Evolutionary conservation across 495 filamentous ascomycete species (phyloP).

Genomic region (Neurospora intermedia): DNA sequence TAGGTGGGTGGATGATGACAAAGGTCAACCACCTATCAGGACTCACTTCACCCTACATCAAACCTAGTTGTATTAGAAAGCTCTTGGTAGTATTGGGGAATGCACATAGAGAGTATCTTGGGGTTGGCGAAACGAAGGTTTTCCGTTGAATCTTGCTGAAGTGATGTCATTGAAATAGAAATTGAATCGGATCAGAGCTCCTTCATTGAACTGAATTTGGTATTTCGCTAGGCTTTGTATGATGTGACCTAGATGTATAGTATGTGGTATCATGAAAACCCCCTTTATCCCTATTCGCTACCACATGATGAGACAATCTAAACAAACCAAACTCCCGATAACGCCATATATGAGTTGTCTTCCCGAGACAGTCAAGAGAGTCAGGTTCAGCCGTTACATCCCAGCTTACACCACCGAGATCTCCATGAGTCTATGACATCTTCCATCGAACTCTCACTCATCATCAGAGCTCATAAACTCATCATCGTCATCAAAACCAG

Average conservation of each 20-base stretch:
- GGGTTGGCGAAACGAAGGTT: background rate
- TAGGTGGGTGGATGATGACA: constrained; percentile 1
- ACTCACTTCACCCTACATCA: background rate
- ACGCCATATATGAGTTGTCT: background rate
- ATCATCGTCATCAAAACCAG: constrained; percentile 85
- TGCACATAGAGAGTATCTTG: constrained; percentile 20
- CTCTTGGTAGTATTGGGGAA: constrained; percentile 9
- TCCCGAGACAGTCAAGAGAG: background rate
- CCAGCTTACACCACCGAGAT: background rate
- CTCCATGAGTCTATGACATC: constrained; percentile 6
- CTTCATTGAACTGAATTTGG: background rate
- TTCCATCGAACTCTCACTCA: constrained; percentile 40
- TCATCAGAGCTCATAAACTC: constrained; percentile 78
- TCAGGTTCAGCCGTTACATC: background rate
- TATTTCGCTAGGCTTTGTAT: background rate
- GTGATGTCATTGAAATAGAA: background rate
- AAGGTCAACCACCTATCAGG: background rate
- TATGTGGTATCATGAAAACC: background rate
- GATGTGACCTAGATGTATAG: background rate
- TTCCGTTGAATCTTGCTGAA: background rate
- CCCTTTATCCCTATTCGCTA: background rate
- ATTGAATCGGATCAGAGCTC: background rate
- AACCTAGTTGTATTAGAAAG: constrained; percentile 16
- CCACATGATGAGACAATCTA: background rate
- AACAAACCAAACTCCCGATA: background rate